Percentiles rank a stretch among this genome's conserved stretches.
Conservation (phyloP, 352 stramenopile species). For the Pythium brassicae region DNA sequence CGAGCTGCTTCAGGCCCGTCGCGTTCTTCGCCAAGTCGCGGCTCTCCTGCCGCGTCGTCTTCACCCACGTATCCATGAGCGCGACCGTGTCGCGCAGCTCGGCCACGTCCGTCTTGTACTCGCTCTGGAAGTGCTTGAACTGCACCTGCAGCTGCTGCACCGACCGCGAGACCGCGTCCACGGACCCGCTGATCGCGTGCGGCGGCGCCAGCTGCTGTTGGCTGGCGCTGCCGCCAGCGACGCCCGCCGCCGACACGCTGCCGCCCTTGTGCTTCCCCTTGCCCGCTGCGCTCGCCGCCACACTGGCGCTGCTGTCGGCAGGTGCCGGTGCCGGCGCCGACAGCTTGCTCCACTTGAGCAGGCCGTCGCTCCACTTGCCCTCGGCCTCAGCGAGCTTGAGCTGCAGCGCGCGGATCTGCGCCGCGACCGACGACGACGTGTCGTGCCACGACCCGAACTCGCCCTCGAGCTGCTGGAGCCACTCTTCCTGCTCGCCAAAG, state of each 20-base stretch:
- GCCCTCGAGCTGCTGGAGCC: constrained; percentile 75
- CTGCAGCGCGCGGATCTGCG: constrained; percentile 29
- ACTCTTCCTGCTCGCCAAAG: constrained; percentile 68
- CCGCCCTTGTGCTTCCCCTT: constrained; percentile 9
- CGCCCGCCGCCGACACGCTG: too few relatives aligned
- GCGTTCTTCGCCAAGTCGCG: constrained; percentile 39
- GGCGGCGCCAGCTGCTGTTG: background rate
- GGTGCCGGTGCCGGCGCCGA: background rate
- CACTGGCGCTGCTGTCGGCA: constrained; percentile 5
- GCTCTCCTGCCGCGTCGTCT: constrained; percentile 36
- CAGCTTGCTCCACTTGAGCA: constrained; percentile 29
- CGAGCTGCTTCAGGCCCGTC: constrained; percentile 62
- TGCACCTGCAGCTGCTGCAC: constrained; percentile 32
- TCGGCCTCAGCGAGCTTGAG: constrained; percentile 26
- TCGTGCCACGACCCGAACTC: constrained; percentile 57
- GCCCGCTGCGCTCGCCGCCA: constrained; percentile 1
- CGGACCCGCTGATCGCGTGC: background rate
- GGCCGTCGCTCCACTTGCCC: constrained; percentile 17
- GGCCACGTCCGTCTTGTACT: constrained; percentile 29
- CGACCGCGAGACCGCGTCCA: constrained; percentile 13
- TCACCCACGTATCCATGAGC: constrained; percentile 37
- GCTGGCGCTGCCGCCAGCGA: background rate
- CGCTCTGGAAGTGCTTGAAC: constrained; percentile 31
- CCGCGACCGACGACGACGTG: constrained; percentile 24
- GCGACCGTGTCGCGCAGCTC: constrained; percentile 34